Conservation (phyloP, 2,329 filamentous ascomycete genomes). For the Periconia macrospinosa region DNA sequence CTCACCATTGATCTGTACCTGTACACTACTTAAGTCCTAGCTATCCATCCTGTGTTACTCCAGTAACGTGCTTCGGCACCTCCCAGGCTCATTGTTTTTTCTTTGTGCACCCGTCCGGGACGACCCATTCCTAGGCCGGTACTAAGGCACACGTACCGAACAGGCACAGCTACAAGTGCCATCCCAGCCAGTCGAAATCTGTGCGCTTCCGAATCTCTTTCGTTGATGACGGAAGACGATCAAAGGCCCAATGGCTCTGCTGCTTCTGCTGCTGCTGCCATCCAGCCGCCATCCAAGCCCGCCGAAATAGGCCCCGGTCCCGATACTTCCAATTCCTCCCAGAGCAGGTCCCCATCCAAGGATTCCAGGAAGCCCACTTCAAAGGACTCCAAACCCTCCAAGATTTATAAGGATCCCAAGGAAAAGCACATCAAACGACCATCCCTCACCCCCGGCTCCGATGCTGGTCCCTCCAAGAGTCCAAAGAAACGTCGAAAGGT, state of each 20-base stretch:
- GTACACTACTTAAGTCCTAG: conserved; percentile 11
- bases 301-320: conserved; percentile 30
- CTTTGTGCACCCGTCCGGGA: conserved; percentile 21
- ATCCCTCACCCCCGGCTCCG: conserved; percentile 27
- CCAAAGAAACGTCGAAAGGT: conserved; percentile 57
- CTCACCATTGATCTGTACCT: no score
- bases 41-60: conserved; percentile 25
- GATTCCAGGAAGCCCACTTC: not conserved
- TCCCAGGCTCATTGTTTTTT: conserved; percentile 19
- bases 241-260: conserved; percentile 41
- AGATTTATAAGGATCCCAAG: conserved; percentile 30
- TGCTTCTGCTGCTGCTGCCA: conserved; percentile 23
- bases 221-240: conserved; percentile 43
- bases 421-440: conserved; percentile 28
- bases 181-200: not conserved
- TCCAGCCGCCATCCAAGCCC: conserved; percentile 36
- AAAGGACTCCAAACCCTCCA: conserved; percentile 1
- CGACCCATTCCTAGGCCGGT: conserved; percentile 25
- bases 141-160: not conserved
- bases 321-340: conserved; percentile 30
- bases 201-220: conserved; percentile 11
- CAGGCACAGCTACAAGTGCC: not conserved
- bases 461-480: conserved; percentile 33
- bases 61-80: conserved; percentile 29
- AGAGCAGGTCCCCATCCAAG: conserved; percentile 21